phyloP scores from a whole-genome alignment of 768 basidiomycete species.

The Pilatotrama ljubarskyi region DNA sequence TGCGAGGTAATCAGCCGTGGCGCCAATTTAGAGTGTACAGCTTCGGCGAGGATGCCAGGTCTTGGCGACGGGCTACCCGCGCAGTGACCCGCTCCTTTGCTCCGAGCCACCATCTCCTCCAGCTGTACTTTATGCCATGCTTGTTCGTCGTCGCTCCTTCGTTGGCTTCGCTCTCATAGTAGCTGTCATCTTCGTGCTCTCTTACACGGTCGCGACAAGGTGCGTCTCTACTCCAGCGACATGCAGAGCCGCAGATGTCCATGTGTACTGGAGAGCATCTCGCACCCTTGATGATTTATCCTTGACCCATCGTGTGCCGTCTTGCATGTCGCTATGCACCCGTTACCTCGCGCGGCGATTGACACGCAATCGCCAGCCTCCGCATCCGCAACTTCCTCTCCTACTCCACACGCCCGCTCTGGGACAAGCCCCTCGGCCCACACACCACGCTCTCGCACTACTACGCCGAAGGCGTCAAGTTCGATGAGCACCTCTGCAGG shows the following conservation, averaged over 20 bases:
- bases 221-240: not conserved
- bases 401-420: constrained; percentile 58
- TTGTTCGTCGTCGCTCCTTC: constrained; percentile 17
- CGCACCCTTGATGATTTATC: too few relatives aligned
- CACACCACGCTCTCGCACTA: constrained; percentile 52
- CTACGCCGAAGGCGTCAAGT: constrained; percentile 51
- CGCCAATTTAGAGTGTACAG: too few relatives aligned
- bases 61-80: not conserved
- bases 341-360: not conserved
- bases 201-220: constrained; percentile 16
- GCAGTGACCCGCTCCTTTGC: not conserved
- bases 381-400: constrained; percentile 54
- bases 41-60: not conserved
- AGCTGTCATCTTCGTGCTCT: constrained; percentile 4
- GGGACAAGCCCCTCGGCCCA: constrained; percentile 56
- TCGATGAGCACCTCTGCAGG: constrained; percentile 45
- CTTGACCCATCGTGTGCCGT: too few relatives aligned
- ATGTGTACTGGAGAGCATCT: too few relatives aligned
- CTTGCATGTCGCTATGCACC: too few relatives aligned
- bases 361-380: constrained; percentile 38
- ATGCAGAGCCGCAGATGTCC: too few relatives aligned
- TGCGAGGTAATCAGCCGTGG: too few relatives aligned
- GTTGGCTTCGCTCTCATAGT: constrained; percentile 2
- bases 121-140: constrained; percentile 4
- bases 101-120: not conserved